Percentiles rank a stretch among this genome's conserved stretches.
phyloP scores from a whole-genome alignment of 169 alveolate genomes.

The Plasmodium sp. region DNA sequence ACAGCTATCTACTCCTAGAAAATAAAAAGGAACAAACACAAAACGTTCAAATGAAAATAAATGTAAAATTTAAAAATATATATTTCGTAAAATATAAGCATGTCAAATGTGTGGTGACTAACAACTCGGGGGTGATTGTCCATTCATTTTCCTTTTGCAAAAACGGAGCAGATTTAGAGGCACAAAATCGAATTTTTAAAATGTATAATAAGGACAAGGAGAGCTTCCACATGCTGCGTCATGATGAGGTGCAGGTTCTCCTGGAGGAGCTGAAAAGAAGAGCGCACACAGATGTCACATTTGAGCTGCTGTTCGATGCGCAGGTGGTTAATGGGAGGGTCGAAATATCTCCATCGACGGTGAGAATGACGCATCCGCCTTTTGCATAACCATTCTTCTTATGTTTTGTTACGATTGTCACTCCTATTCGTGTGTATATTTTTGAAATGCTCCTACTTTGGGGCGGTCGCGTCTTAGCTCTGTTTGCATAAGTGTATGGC shows the following conservation, averaged over 20 bases:
- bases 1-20: background rate
- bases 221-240: background rate
- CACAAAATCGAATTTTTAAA: slow-evolving; percentile 31
- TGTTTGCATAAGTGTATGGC: background rate
- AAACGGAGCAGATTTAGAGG: slow-evolving; percentile 12
- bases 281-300: slow-evolving; percentile 3
- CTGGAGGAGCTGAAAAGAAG: slow-evolving; percentile 23
- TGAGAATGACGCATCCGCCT: background rate
- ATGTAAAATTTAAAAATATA: slow-evolving; percentile 38
- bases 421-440: background rate
- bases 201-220: slow-evolving; percentile 35
- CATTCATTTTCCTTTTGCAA: slow-evolving; percentile 33
- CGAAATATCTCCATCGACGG: slow-evolving; percentile 13
- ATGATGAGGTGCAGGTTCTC: background rate
- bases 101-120: slow-evolving; percentile 62
- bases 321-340: slow-evolving; percentile 1
- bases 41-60: slow-evolving; percentile 36
- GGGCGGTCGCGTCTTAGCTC: background rate
- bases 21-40: background rate
- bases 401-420: background rate
- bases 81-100: slow-evolving; percentile 41
- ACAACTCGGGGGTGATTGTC: slow-evolving; percentile 34
- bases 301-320: slow-evolving; percentile 19
- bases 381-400: background rate
- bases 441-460: background rate